Conservation (phyloP, 2,329 filamentous ascomycete genomes). For the Botrytis pseudocinerea region DNA sequence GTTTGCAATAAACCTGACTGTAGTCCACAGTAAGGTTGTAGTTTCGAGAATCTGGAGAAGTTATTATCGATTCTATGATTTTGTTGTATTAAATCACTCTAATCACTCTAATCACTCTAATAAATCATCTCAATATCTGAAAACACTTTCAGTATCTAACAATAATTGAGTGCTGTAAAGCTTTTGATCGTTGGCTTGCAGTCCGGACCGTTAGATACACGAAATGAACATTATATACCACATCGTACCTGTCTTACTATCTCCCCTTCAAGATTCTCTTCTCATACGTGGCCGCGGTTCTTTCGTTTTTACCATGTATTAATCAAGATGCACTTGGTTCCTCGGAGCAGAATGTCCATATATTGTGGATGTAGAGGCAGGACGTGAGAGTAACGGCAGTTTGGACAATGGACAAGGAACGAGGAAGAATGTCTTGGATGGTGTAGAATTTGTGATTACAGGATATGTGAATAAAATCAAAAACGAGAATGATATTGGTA, state of each 20-base stretch:
- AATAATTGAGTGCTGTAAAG: background rate
- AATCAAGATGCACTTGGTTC: background rate
- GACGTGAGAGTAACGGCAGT: background rate
- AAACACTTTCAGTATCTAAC: background rate
- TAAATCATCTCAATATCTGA: background rate
- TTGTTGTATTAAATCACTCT: too few species aligned
- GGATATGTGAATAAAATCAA: background rate
- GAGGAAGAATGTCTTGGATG: background rate
- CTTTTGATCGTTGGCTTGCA: background rate
- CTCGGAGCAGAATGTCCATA: background rate
- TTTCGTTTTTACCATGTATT: background rate
- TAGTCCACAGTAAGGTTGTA: background rate
- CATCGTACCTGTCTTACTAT: background rate
- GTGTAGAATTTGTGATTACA: background rate
- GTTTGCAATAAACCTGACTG: background rate
- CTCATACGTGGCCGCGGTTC: background rate
- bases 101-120: background rate
- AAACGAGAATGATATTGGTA: background rate
- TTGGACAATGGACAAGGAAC: too few species aligned
- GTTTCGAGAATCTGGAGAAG: background rate
- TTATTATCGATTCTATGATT: background rate
- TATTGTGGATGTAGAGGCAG: background rate
- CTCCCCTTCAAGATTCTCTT: background rate
- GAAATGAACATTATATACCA: background rate
- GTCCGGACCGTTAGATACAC: background rate